Evolutionary conservation across 345 rosid genomes (phyloP).

Genomic region (Odontarrhena argentea): DNA sequence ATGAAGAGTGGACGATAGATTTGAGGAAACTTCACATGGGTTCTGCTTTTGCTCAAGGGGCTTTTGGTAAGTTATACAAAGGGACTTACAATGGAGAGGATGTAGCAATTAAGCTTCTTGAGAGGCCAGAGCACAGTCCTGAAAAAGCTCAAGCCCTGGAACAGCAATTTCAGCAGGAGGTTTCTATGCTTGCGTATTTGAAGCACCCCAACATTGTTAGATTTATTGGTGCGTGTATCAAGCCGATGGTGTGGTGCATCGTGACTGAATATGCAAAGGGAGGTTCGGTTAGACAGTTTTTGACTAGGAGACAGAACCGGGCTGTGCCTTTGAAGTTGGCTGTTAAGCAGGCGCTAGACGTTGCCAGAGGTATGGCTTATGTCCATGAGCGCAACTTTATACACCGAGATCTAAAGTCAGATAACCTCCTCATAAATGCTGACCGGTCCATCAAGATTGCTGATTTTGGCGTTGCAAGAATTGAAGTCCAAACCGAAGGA

Average conservation of each 20-base stretch:
- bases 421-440: conserved; percentile 51
- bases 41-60: conserved; percentile 62
- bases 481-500: conserved; percentile 50
- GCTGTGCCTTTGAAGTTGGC: conserved; percentile 53
- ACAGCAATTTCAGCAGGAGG: conserved; percentile 52
- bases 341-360: conserved; percentile 53
- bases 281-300: conserved; percentile 47
- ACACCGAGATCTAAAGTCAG: conserved; percentile 55
- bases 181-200: conserved; percentile 41
- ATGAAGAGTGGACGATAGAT: conserved; percentile 66
- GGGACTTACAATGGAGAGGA: conserved; percentile 52
- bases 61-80: conserved; percentile 60
- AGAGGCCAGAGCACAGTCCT: conserved; percentile 41
- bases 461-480: conserved; percentile 55
- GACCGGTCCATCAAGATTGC: conserved; percentile 58
- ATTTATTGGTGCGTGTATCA: conserved; percentile 44
- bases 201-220: conserved; percentile 48
- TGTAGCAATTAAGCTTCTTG: conserved; percentile 51
- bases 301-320: conserved; percentile 46
- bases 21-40: conserved; percentile 61
- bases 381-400: conserved; percentile 52
- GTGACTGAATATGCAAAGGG: conserved; percentile 53
- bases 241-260: conserved; percentile 52
- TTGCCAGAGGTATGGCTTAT: conserved; percentile 56
- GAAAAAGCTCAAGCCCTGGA: conserved; percentile 46